Base-by-base conservation (phyloP, 345 rosid species). In the Zanthoxylum bungeanum region DNA sequence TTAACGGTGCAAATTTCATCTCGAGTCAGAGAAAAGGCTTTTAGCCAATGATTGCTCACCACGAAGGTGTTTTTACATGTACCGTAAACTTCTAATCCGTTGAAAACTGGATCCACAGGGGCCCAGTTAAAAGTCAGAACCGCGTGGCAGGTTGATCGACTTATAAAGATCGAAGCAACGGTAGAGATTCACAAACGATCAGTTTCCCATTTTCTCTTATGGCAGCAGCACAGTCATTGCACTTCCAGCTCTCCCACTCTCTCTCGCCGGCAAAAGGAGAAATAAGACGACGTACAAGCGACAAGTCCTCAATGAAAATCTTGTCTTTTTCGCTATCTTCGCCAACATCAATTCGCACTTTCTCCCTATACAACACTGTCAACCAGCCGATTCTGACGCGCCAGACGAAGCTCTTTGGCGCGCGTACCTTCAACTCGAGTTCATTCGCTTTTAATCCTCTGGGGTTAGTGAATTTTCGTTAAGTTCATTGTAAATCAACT, bases 371-470 rank as follows among this genome's bases (percentile, higher is more conserved):
- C 71, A 75, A 44, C 71, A 75, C 42, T 37, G 70, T 24, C 14
- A 57, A 68, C 33, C 25, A 60, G 51, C 76, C 74, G 10, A 36
- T 42, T 70, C 66, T 78, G 30, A 64, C 80, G 49, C 25, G 12
- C 36, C 62, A 24, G 62, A 68, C 46, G 37, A 37, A 68, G 62
- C 72, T 37, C 51, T n/a, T 25, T 33, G 34, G 27, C 24, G 14
- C 30, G 30, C 78, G 53, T 60, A 3, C 46, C 44, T 70, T 86
- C 34, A 72, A 22, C 78, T 80, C 83, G 4, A 73, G 28, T 76
- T 80, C 84, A 6, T 71, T 68, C 76, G 58, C 53, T 77, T 83
- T 73, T 79, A 91, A 83, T 79, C 88, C 98, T 62, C 91, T 86
- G 42, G 73, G 93, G 93, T 86, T 37, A 10, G 27, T 57, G 28